A percentile compares a stretch with the other conserved stretches of the same genome.
Evolutionary conservation across 2,329 filamentous ascomycete genomes (phyloP).

Genomic region (Sporothrix inflata): DNA sequence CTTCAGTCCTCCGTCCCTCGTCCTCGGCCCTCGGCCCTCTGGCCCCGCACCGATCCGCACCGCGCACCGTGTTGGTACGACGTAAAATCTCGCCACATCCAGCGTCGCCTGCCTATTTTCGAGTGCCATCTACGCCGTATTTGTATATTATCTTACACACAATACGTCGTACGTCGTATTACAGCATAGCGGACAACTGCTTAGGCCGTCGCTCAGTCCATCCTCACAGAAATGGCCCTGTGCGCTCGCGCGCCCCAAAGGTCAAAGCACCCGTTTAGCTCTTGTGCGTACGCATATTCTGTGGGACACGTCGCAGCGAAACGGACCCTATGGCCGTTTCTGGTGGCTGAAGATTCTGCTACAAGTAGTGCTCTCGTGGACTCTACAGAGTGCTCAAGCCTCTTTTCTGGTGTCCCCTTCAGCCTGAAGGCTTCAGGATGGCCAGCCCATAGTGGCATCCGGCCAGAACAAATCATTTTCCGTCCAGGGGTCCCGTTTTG

Average conservation of each 20-base stretch:
- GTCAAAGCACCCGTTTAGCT: background rate
- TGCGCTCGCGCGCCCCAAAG: background rate
- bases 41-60: background rate
- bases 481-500: no score
- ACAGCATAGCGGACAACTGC: no score
- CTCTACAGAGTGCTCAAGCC: background rate
- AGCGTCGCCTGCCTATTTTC: no score
- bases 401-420: background rate
- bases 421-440: no score
- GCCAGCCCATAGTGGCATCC: no score
- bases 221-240: background rate
- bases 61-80: background rate
- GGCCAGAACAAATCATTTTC: no score
- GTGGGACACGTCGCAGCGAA: background rate
- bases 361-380: background rate
- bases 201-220: no score
- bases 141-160: no score
- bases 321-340: background rate
- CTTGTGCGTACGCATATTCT: conserved; percentile 9
- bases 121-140: no score
- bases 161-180: no score
- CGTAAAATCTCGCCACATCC: no score
- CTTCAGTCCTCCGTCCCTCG: background rate
- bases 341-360: background rate
- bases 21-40: background rate